These are phyloP conservation scores for Apostasia shenzhenica DNA, from an alignment of 106 monocot genomes.

Conservation along the genomic window DNA sequence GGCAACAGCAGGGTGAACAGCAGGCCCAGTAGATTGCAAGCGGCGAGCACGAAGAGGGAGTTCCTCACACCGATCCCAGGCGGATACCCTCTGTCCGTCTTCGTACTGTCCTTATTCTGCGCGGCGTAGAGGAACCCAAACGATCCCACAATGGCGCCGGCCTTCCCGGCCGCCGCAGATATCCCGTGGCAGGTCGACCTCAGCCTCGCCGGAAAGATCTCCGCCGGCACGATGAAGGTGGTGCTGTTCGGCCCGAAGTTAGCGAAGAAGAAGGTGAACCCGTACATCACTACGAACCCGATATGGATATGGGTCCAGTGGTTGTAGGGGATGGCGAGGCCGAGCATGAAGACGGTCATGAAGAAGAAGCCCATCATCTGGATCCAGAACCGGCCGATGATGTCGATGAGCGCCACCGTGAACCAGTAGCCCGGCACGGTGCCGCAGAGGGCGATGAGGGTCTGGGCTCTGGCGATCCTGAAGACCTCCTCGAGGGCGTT, in stretches of 20 bases:
- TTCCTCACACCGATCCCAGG: conserved; percentile 46
- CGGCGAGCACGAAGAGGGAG: conserved; percentile 36
- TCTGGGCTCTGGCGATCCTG: conserved; percentile 56
- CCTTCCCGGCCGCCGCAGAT: conserved; percentile 43
- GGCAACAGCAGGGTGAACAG: conserved; percentile 39
- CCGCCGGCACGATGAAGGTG: conserved; percentile 56
- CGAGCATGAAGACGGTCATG: conserved; percentile 28
- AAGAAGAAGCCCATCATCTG: conserved; percentile 33
- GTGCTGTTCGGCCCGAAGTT: conserved; percentile 62
- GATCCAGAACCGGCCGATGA: conserved; percentile 46
- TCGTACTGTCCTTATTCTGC: conserved; percentile 31
- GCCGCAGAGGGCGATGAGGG: conserved; percentile 57
- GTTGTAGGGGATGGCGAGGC: conserved; percentile 9
- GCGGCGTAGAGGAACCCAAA: conserved; percentile 26
- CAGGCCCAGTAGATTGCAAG: conserved; percentile 31
- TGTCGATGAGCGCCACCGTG: conserved; percentile 60
- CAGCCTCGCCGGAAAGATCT: conserved; percentile 47
- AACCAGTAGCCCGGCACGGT: conserved; percentile 80
- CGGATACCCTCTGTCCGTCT: conserved; percentile 26
- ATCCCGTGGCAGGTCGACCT: conserved; percentile 47
- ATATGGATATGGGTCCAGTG: conserved; percentile 16
- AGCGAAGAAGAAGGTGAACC: conserved; percentile 56
- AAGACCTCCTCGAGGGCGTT: conserved; percentile 59
- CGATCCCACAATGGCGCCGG: conserved; percentile 45
- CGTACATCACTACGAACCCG: conserved; percentile 40